Evolutionary conservation across 345 rosid species (phyloP).

Genomic region (Salix exigua): DNA sequence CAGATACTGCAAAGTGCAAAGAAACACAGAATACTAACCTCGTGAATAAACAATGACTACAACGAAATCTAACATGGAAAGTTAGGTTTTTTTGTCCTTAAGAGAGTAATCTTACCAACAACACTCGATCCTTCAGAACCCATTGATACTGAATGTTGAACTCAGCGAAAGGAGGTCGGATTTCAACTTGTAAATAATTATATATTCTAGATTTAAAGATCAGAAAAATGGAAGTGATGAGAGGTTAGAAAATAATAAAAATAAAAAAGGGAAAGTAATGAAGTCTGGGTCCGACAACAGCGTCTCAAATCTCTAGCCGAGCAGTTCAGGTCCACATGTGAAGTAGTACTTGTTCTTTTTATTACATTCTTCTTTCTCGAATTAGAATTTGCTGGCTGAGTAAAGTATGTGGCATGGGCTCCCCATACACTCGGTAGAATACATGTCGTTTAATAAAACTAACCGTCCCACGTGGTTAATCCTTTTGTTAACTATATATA

Average conservation of each 20-base stretch:
- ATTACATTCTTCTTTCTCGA: too few relatives aligned
- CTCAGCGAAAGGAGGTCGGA: background rate
- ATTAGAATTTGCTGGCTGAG: too few relatives aligned
- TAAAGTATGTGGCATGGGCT: too few relatives aligned
- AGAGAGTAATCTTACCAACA: conserved; percentile 34
- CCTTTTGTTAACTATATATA: too few relatives aligned
- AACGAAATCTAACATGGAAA: conserved; percentile 2
- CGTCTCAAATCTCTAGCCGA: background rate
- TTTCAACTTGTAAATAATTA: background rate
- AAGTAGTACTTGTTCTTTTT: too few relatives aligned
- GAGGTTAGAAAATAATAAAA: background rate
- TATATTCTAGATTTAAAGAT: background rate
- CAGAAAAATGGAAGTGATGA: background rate
- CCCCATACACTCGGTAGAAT: too few relatives aligned
- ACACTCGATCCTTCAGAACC: conserved; percentile 50
- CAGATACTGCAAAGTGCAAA: background rate
- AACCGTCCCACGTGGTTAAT: too few relatives aligned
- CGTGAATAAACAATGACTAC: background rate
- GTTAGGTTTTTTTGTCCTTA: background rate
- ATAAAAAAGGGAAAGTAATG: background rate
- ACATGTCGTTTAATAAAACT: too few relatives aligned
- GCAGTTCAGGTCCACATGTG: background rate
- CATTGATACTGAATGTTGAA: conserved; percentile 26
- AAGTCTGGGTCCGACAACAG: background rate
- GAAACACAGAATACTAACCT: background rate